A percentile compares a stretch with the other conserved stretches of the same genome.
Evolutionary conservation across 495 filamentous ascomycete species (phyloP).

Genomic region (Tuber umbilicatum): DNA sequence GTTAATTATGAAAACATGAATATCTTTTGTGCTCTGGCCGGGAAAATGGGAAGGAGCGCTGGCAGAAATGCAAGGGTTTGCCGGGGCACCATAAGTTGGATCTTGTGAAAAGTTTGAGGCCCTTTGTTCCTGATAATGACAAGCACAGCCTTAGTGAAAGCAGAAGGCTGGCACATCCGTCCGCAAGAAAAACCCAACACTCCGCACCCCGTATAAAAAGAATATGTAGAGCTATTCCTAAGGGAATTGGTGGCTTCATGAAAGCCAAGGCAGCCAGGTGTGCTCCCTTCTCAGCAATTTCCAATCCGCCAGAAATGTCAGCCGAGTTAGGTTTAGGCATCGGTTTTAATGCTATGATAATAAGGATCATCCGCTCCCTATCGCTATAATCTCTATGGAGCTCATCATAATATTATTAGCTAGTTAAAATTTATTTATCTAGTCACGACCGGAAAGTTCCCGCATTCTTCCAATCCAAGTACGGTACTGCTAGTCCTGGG

Average conservation of each 20-base stretch:
- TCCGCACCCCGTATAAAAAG: no score
- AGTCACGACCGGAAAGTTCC: no score
- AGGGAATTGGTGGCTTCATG: conserved; percentile 54
- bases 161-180: conserved; percentile 38
- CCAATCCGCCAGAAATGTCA: conserved; percentile 41
- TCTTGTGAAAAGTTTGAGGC: conserved; percentile 58
- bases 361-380: conserved; percentile 55
- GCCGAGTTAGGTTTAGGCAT: background rate
- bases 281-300: conserved; percentile 44
- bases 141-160: conserved; percentile 46
- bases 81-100: conserved; percentile 48
- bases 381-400: no score
- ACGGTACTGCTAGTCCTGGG: no score
- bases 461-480: no score
- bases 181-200: background rate
- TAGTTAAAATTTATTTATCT: background rate
- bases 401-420: no score
- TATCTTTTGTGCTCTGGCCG: conserved; percentile 47
- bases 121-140: conserved; percentile 54
- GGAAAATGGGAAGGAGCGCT: conserved; percentile 58
- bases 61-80: conserved; percentile 51
- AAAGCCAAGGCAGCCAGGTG: conserved; percentile 54
- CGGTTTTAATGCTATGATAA: background rate
- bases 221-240: conserved; percentile 50
- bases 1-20: conserved; percentile 25